Conservation (phyloP, 1,284 basidiomycete genomes). For the Ustilago xerochloae region DNA sequence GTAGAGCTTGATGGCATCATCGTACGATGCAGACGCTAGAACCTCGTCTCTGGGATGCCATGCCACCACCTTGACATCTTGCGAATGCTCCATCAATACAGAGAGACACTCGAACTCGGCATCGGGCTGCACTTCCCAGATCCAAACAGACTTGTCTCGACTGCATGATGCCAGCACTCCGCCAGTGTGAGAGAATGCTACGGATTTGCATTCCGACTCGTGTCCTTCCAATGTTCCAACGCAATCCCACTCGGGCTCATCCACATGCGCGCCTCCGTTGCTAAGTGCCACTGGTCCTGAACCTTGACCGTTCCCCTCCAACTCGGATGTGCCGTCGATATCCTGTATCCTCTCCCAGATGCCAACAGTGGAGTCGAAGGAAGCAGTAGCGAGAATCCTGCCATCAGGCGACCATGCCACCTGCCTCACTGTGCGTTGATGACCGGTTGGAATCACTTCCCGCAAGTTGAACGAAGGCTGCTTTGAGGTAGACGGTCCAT, state of each 20-base stretch:
- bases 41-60: slow-evolving; percentile 97
- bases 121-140: slow-evolving; percentile 92
- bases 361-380: slow-evolving; percentile 92
- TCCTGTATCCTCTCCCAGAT: slow-evolving; percentile 79
- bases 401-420: slow-evolving; percentile 92
- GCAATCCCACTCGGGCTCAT: slow-evolving; percentile 77
- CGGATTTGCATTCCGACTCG: slow-evolving; percentile 96
- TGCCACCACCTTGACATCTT: slow-evolving; percentile 93
- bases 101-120: slow-evolving; percentile 85
- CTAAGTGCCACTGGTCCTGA: slow-evolving; percentile 62
- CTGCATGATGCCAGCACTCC: slow-evolving; percentile 89
- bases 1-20: slow-evolving; percentile 94
- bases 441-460: slow-evolving; percentile 75
- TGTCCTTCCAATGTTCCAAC: slow-evolving; percentile 90
- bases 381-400: slow-evolving; percentile 87
- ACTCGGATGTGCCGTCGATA: slow-evolving; percentile 25
- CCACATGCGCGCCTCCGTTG: slow-evolving; percentile 65
- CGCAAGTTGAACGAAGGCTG: slow-evolving; percentile 55
- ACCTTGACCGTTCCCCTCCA: slow-evolving; percentile 4
- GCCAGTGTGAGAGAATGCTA: slow-evolving; percentile 83
- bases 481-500: slow-evolving; percentile 48
- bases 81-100: slow-evolving; percentile 95
- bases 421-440: slow-evolving; percentile 88
- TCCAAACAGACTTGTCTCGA: slow-evolving; percentile 97
- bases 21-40: slow-evolving; percentile 95